Conservation (phyloP, 2,329 filamentous ascomycete species). For the Cordyceps cicadae region DNA sequence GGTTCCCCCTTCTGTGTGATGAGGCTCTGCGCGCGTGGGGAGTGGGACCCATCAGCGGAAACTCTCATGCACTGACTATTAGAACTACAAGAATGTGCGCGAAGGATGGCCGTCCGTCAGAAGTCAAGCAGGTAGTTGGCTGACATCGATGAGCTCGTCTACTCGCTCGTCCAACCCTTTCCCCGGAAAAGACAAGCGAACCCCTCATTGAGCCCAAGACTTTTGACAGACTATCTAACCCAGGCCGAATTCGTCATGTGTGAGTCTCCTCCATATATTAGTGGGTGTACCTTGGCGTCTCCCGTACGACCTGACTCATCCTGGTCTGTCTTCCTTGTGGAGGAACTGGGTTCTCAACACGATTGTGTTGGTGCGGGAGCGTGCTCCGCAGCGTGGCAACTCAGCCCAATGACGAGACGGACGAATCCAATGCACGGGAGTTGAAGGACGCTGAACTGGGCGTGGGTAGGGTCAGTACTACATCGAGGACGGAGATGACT, state of each 20-base stretch:
- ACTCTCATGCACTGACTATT: neutral
- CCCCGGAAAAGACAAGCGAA: neutral
- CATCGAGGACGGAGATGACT: neutral
- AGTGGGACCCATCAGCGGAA: neutral
- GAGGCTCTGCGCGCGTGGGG: slow-evolving; percentile 4
- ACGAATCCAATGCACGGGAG: neutral
- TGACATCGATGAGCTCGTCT: neutral
- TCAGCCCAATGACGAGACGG: neutral
- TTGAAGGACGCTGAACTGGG: neutral
- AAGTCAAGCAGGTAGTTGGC: neutral
- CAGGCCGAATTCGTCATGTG: neutral
- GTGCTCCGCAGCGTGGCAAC: neutral
- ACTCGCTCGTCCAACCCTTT: neutral
- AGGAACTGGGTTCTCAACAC: neutral
- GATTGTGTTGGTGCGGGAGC: neutral
- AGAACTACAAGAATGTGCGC: neutral
- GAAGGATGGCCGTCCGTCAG: neutral
- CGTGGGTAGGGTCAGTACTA: neutral
- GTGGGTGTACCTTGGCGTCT: neutral
- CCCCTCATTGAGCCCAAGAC: neutral
- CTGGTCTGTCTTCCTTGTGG: neutral
- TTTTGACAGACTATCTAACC: neutral
- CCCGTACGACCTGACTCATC: neutral
- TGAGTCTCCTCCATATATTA: neutral
- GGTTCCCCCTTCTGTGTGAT: neutral